Conservation (phyloP, 768 basidiomycete species). For the Myochromella boudieri region DNA sequence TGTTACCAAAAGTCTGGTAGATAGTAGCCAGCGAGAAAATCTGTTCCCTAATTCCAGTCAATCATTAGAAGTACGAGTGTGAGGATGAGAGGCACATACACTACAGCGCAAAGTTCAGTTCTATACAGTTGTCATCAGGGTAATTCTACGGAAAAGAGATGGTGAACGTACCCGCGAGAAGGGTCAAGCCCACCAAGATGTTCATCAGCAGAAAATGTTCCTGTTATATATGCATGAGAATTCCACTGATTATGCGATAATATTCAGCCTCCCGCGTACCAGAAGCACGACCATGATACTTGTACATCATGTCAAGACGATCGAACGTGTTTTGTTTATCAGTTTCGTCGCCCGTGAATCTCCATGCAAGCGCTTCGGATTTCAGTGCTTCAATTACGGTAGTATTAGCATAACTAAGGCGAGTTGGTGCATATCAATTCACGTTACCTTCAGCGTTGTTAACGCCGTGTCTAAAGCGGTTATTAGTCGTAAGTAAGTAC, state of each 20-base stretch:
- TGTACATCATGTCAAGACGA: conserved; percentile 36
- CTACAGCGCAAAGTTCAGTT: conserved; percentile 38
- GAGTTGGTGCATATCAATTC: background rate
- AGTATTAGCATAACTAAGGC: background rate
- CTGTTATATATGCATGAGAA: too few species aligned
- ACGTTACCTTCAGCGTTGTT: conserved; percentile 37
- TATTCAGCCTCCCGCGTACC: conserved; percentile 15
- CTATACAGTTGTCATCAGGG: background rate
- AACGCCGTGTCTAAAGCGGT: conserved; percentile 42
- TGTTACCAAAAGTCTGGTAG: conserved; percentile 41
- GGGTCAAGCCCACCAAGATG: conserved; percentile 42
- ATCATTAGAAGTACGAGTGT: background rate
- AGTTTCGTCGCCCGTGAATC: conserved; percentile 37
- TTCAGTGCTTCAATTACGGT: conserved; percentile 30
- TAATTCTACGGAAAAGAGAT: background rate
- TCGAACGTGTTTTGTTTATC: conserved; percentile 39
- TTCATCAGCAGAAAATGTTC: conserved; percentile 42
- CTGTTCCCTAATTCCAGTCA: conserved; percentile 31
- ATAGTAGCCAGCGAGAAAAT: conserved; percentile 42
- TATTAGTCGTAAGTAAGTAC: too few species aligned
- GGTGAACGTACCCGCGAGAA: conserved; percentile 33
- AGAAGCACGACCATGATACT: conserved; percentile 38
- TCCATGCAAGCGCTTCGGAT: conserved; percentile 41
- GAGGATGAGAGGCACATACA: conserved; percentile 24
- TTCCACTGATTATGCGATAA: background rate